Evolutionary conservation across 2,329 filamentous ascomycete genomes (phyloP).

Genomic region (Ceratocystis cacaofunesta): DNA sequence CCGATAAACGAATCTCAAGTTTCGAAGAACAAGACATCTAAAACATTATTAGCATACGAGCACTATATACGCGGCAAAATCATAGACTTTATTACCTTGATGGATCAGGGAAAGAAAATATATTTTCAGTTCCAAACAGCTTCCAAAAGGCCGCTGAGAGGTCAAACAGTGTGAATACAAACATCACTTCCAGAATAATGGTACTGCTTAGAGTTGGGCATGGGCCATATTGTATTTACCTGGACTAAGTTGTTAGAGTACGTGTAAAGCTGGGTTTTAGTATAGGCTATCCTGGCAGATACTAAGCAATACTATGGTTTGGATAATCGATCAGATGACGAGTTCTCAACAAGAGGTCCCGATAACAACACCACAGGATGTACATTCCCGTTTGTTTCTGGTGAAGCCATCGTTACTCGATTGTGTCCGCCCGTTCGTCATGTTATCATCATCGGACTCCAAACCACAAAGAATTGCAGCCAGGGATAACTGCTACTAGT

Average conservation of each 20-base stretch:
- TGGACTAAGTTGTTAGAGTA: conserved; percentile 25
- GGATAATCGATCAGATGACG: conserved; percentile 44
- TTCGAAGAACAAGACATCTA: not conserved
- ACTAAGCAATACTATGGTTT: conserved; percentile 19
- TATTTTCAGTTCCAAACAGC: conserved; percentile 36
- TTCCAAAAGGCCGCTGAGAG: conserved; percentile 24
- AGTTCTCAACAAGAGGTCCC: conserved; percentile 49
- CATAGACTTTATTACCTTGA: not conserved
- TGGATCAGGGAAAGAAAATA: conserved; percentile 18
- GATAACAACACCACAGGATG: conserved; percentile 38
- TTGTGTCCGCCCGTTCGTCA: conserved; percentile 60
- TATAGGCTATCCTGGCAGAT: conserved; percentile 18
- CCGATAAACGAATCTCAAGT: not conserved
- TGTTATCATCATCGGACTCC: conserved; percentile 42
- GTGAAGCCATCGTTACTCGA: conserved; percentile 34
- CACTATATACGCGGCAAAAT: no score
- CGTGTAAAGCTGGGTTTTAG: not conserved
- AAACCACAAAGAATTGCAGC: not conserved
- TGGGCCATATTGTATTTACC: conserved; percentile 24
- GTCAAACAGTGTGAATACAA: conserved; percentile 48
- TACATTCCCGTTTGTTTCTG: conserved; percentile 46
- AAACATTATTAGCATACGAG: not conserved
- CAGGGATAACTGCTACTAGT: not conserved
- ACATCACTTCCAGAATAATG: conserved; percentile 24
- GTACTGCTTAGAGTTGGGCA: conserved; percentile 9